These are phyloP conservation scores for Diaporthe nobilis DNA, from an alignment of 2,329 filamentous ascomycete genomes.

Conservation along the genomic window DNA sequence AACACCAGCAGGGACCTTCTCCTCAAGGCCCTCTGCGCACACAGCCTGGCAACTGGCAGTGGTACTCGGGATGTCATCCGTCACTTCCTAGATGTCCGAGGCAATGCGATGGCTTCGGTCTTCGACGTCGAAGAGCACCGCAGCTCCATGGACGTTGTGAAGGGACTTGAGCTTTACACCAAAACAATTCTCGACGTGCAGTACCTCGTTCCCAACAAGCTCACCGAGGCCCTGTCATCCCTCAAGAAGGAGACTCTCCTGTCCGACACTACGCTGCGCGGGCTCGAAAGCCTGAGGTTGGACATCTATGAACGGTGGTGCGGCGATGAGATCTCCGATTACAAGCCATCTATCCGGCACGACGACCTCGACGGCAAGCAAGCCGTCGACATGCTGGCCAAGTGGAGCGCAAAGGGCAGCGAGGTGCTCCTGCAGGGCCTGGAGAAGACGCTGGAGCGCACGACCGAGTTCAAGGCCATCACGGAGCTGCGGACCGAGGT, in stretches of 20 bases:
- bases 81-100: conserved; percentile 82
- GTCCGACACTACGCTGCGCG: conserved; percentile 76
- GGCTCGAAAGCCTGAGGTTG: conserved; percentile 79
- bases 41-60: conserved; percentile 84
- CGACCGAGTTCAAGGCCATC: conserved; percentile 77
- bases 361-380: conserved; percentile 78
- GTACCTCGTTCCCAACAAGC: conserved; percentile 78
- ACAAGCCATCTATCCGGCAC: conserved; percentile 88
- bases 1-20: conserved; percentile 65
- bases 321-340: conserved; percentile 84
- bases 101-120: conserved; percentile 75
- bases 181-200: conserved; percentile 84
- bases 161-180: conserved; percentile 80
- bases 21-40: conserved; percentile 83
- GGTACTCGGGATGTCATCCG: conserved; percentile 83
- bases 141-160: conserved; percentile 67
- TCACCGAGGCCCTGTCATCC: conserved; percentile 77
- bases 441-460: conserved; percentile 69
- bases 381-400: conserved; percentile 71
- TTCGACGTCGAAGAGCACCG: conserved; percentile 65
- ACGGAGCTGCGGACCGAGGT: conserved; percentile 78
- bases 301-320: conserved; percentile 87
- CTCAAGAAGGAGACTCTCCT: conserved; percentile 81
- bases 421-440: conserved; percentile 74
- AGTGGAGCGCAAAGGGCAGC: conserved; percentile 75